Conservation (phyloP, 805 yeast species). For the Clavispora fructus region DNA sequence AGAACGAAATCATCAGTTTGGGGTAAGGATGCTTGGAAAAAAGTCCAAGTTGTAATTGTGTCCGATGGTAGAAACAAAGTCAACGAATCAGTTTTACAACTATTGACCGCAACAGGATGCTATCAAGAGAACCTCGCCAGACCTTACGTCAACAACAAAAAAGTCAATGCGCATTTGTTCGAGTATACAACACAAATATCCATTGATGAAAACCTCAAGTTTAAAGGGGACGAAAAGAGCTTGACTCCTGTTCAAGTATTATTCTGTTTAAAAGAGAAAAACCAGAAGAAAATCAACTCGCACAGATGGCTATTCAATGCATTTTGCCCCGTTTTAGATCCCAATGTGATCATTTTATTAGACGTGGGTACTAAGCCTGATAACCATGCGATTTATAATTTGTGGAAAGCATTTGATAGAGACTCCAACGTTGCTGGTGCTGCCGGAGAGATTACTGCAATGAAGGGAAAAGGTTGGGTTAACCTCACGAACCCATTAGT, state of each 20-base stretch:
- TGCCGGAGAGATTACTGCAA: constrained; percentile 94
- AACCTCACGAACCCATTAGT: constrained; percentile 86
- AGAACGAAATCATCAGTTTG: constrained; percentile 80
- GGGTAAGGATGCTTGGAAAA: constrained; percentile 98
- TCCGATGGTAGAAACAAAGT: constrained; percentile 94
- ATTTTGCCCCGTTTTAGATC: constrained; percentile 85
- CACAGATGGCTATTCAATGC: constrained; percentile 98
- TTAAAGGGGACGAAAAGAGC: constrained; percentile 85
- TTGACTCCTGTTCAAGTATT: constrained; percentile 92
- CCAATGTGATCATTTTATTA: constrained; percentile 80
- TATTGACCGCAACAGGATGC: constrained; percentile 90
- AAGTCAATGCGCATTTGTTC: constrained; percentile 88
- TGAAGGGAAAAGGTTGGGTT: constrained; percentile 85
- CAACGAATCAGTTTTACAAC: constrained; percentile 76
- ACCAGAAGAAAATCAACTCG: constrained; percentile 90
- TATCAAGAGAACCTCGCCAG: constrained; percentile 97
- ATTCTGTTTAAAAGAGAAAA: constrained; percentile 88
- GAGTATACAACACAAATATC: constrained; percentile 96
- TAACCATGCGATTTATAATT: constrained; percentile 76
- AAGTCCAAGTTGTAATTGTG: constrained; percentile 84
- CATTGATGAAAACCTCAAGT: constrained; percentile 80
- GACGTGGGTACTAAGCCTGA: constrained; percentile 99
- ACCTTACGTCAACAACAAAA: constrained; percentile 84
- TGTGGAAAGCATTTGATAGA: constrained; percentile 96
- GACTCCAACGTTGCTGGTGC: constrained; percentile 99